A percentile compares a stretch with the other conserved stretches of the same genome.
Evolutionary conservation across 129 eudicot genomes (phyloP).

Genomic region (Chrysanthemum lavandulifolium): DNA sequence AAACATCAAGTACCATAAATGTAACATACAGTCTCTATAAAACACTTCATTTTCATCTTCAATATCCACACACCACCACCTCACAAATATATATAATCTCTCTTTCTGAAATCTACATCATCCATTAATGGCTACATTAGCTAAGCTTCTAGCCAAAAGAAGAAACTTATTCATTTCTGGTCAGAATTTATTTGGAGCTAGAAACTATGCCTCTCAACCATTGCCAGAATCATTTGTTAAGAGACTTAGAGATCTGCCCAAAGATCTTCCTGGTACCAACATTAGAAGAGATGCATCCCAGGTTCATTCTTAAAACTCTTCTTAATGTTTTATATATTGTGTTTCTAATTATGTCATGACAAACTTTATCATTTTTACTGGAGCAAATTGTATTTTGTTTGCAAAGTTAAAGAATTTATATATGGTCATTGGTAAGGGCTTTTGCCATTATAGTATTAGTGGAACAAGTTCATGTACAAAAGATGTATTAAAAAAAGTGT

Average conservation of each 20-base stretch:
- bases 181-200: slow-evolving; percentile 30
- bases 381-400: no score
- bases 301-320: slow-evolving; percentile 42
- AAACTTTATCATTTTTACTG: no score
- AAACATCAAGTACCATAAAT: no score
- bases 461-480: no score
- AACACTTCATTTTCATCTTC: no score
- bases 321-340: background rate
- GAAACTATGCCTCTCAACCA: slow-evolving; percentile 46
- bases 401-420: no score
- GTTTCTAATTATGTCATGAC: background rate
- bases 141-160: slow-evolving; percentile 41
- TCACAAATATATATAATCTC: slow-evolving; percentile 6
- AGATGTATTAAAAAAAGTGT: no score
- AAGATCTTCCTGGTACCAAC: slow-evolving; percentile 66
- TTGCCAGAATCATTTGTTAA: slow-evolving; percentile 56
- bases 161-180: slow-evolving; percentile 20
- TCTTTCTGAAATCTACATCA: background rate
- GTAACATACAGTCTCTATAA: no score
- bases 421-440: no score
- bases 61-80: background rate
- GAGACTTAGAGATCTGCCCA: slow-evolving; percentile 79
- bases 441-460: no score
- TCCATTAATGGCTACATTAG: slow-evolving; percentile 60
- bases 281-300: slow-evolving; percentile 78